Evolutionary conservation across 2,329 filamentous ascomycete genomes (phyloP), one percentile per base, ranked within the genome.

Genomic region (Calonectria pteridis): DNA sequence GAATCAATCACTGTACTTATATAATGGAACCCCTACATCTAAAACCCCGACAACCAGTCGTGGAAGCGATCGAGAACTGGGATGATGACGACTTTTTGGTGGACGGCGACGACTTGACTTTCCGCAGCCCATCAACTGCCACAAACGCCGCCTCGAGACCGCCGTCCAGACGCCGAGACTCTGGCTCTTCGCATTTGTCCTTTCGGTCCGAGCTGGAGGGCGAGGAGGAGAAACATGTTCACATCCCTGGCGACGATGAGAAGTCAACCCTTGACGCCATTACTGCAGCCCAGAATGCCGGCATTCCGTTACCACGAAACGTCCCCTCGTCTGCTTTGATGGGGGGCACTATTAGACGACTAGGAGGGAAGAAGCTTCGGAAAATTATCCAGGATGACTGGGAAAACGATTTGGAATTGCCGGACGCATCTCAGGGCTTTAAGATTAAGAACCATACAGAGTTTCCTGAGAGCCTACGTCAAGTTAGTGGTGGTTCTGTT

Each of bases 261-360:
- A 90, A 91, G 76, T 95, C 95, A 1, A 97, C 94, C 13, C 87
- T 93, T 78, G 94, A 97, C 82, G 96, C 97, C 73, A 96, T 99
- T 80, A 91, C 94, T 29, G 94, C 95, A 9, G 96, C 96, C 40
- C 94, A 95, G 81, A 93, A 92, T 82, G 96, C 95, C 31, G 97
- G 97, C 78, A 98, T 99, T 76, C 96, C 97, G 9, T 91, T 98
- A 70, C 97, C 97, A 33, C 88, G 91, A 66, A 96, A 96, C 82
- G 92, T 98, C 37, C 95, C 96, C 1, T 92, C 94, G 35, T 98
- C 96, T 26, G 97, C 97, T 35, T 88, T 99, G 51, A 91, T 97
- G 83, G 96, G 96, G 67, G 97, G 97, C 67, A 96, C 95, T 13
- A 98, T 98, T 82, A 98, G 97, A 86, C 90, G 96, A 78, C 89